Percentiles rank a stretch among this genome's conserved stretches.
Conservation (phyloP, 2,329 filamentous ascomycete genomes). For the Plenodomus biglobosus region DNA sequence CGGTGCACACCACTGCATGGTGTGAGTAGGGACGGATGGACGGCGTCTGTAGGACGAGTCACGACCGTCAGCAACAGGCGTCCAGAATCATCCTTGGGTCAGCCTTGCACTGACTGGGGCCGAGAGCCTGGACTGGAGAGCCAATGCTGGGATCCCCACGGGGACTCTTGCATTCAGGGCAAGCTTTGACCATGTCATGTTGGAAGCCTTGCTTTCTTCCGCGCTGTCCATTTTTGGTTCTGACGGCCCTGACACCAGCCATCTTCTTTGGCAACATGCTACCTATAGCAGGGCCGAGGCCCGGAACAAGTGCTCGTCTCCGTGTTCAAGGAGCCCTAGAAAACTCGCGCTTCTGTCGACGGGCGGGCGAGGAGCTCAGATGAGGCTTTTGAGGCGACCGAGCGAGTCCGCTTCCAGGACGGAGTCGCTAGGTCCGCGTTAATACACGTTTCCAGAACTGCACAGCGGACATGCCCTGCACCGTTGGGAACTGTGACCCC, state of each 20-base stretch:
- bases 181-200: not conserved
- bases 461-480: conserved; percentile 7
- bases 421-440: conserved; percentile 6
- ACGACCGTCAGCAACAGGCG: not conserved
- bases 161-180: conserved; percentile 1
- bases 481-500: conserved; percentile 11
- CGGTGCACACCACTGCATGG: too few species aligned
- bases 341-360: not conserved
- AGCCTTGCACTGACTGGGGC: conserved; percentile 8
- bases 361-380: not conserved
- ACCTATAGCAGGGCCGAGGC: not conserved
- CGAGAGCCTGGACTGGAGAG: conserved; percentile 10
- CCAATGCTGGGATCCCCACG: conserved; percentile 6
- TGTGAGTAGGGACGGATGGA: too few species aligned
- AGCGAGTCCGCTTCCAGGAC: conserved; percentile 7
- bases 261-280: not conserved
- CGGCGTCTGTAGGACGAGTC: not conserved
- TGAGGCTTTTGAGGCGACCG: conserved; percentile 4
- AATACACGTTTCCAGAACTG: conserved; percentile 15
- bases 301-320: not conserved
- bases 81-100: conserved; percentile 3
- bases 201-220: not conserved
- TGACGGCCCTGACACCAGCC: not conserved
- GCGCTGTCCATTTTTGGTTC: not conserved
- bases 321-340: not conserved